These are phyloP conservation scores for Cymodocea nodosa DNA, from an alignment of 116 monocot genomes.

Conservation along the genomic window DNA sequence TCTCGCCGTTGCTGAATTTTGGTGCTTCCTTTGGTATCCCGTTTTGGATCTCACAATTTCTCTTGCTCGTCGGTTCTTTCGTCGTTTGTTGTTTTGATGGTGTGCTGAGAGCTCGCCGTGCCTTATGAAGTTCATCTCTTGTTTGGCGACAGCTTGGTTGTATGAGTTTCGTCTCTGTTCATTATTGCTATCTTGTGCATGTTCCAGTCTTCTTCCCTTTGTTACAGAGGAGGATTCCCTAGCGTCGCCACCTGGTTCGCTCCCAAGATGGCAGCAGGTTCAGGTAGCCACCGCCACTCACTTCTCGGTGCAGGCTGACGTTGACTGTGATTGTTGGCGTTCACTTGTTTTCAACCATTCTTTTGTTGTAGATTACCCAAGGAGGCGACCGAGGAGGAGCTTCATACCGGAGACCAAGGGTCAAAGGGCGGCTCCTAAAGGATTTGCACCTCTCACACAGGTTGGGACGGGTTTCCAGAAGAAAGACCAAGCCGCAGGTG, in stretches of 20 bases:
- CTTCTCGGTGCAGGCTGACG: too few relatives aligned
- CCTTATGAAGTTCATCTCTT: too few relatives aligned
- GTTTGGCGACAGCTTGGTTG: not conserved
- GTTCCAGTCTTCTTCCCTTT: conserved; percentile 32
- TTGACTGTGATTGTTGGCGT: too few relatives aligned
- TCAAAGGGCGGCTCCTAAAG: conserved; percentile 21
- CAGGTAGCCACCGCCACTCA: conserved; percentile 31
- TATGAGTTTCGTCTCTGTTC: not conserved
- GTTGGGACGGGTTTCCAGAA: conserved; percentile 34
- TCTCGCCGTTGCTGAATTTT: not conserved
- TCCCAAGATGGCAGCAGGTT: conserved; percentile 37
- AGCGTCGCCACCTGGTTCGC: conserved; percentile 14
- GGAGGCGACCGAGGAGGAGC: conserved; percentile 43
- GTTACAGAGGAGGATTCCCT: conserved; percentile 14
- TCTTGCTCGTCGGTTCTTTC: not conserved
- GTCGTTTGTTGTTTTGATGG: not conserved
- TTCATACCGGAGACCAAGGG: conserved; percentile 33
- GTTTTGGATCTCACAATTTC: not conserved
- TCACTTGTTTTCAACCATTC: not conserved
- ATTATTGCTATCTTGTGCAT: conserved; percentile 5
- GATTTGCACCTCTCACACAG: conserved; percentile 33
- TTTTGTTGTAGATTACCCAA: conserved; percentile 39
- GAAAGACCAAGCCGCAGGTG: conserved; percentile 28
- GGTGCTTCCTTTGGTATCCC: not conserved
- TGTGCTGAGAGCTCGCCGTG: not conserved